phyloP scores from a whole-genome alignment of 139 green algal genomes.

The Trebouxia sp. region DNA sequence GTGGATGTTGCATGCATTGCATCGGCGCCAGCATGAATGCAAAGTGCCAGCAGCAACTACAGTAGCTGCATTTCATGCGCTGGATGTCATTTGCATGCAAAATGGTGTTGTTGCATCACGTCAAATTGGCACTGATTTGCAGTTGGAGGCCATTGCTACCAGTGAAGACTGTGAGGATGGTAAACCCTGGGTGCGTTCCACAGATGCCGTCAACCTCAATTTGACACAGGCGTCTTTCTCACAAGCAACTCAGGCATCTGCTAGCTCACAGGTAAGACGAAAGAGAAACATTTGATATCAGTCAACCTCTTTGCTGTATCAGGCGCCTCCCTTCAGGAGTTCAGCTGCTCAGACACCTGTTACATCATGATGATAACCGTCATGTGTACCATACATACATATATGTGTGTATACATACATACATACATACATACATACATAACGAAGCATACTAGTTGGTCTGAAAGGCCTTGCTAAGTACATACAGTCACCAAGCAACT shows the following conservation, averaged over 20 bases:
- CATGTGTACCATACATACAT: no score
- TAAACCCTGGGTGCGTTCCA: not conserved
- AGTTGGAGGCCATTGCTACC: not conserved
- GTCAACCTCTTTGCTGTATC: not conserved
- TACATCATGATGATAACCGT: not conserved
- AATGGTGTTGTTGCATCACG: not conserved
- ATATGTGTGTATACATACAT: not conserved
- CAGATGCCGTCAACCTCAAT: constrained; percentile 7
- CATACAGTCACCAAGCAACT: not conserved
- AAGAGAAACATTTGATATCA: not conserved
- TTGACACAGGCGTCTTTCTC: not conserved
- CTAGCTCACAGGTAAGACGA: not conserved
- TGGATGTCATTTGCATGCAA: not conserved
- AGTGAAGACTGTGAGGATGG: constrained; percentile 11
- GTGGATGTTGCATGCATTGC: no score
- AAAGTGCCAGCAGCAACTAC: no score
- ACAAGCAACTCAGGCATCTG: not conserved
- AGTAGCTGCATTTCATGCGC: not conserved
- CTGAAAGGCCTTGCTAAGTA: not conserved
- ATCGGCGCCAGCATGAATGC: no score
- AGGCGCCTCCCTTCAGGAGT: not conserved
- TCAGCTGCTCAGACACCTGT: not conserved
- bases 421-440: not conserved
- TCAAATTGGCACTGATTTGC: not conserved
- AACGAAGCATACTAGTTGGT: not conserved